Percentiles rank a stretch among this genome's conserved stretches.
phyloP scores from a whole-genome alignment of 805 yeast genomes.

The Ogataea parapolymorpha region DNA sequence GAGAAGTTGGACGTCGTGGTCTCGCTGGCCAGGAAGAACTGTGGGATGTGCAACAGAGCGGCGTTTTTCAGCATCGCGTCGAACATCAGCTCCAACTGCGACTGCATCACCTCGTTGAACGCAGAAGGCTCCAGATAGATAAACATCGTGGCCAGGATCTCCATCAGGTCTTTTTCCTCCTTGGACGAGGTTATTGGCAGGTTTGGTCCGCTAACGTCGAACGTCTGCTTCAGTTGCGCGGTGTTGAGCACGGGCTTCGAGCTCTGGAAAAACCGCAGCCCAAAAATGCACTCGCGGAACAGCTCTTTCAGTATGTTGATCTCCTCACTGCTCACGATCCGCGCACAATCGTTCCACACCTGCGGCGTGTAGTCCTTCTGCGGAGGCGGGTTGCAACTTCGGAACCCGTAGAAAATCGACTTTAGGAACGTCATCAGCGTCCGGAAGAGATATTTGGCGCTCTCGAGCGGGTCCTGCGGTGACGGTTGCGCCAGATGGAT shows the following conservation, averaged over 20 bases:
- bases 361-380: slow-evolving; percentile 48
- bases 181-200: slow-evolving; percentile 83
- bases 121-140: slow-evolving; percentile 94
- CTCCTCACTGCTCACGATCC: slow-evolving; percentile 82
- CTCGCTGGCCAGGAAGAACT: slow-evolving; percentile 90
- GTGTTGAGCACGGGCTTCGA: slow-evolving; percentile 44
- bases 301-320: slow-evolving; percentile 69
- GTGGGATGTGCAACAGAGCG: slow-evolving; percentile 86
- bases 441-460: slow-evolving; percentile 82
- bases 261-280: slow-evolving; percentile 69
- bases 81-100: slow-evolving; percentile 75
- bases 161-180: slow-evolving; percentile 95
- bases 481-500: slow-evolving; percentile 53
- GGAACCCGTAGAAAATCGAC: slow-evolving; percentile 84
- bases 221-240: slow-evolving; percentile 35
- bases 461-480: slow-evolving; percentile 70
- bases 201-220: slow-evolving; percentile 75
- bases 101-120: slow-evolving; percentile 84
- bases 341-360: slow-evolving; percentile 82
- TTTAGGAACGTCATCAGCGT: slow-evolving; percentile 87
- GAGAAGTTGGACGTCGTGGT: slow-evolving; percentile 91
- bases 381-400: slow-evolving; percentile 85
- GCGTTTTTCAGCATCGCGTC: slow-evolving; percentile 78
- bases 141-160: slow-evolving; percentile 88
- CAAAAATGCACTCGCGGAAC: slow-evolving; percentile 80